phyloP scores from a whole-genome alignment of 2,329 filamentous ascomycete genomes.

The Hymenoscyphus salicellus region DNA sequence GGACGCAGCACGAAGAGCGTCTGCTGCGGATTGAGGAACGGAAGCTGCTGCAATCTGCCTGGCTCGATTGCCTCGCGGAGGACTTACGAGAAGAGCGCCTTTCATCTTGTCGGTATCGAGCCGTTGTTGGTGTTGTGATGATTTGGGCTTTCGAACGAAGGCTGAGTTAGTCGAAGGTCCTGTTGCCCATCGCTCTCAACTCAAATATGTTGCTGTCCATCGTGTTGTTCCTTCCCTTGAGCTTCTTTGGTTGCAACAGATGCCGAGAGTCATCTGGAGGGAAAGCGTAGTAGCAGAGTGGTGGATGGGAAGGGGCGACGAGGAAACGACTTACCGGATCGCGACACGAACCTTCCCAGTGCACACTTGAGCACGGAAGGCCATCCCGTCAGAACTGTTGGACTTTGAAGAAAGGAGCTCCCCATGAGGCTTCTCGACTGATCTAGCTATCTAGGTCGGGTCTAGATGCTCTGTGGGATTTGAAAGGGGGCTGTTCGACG shows the following conservation, averaged over 20 bases:
- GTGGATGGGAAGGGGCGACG: not conserved
- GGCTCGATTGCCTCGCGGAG: not conserved
- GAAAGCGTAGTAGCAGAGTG: not conserved
- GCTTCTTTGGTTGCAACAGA: not conserved
- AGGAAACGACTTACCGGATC: not conserved
- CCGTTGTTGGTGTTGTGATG: not conserved
- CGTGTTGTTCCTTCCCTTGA: not conserved
- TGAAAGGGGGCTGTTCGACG: not conserved
- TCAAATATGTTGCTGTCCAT: not conserved
- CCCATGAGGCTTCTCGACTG: not conserved
- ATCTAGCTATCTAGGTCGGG: not conserved
- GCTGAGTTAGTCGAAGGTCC: not conserved
- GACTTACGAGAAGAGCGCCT: not conserved
- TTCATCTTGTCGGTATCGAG: not conserved
- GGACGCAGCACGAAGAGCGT: conserved; percentile 6
- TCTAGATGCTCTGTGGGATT: not conserved
- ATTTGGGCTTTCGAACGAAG: not conserved
- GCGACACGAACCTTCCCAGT: not conserved
- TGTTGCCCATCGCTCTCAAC: not conserved
- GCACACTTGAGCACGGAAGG: not conserved
- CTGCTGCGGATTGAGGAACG: conserved; percentile 1
- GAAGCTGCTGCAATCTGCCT: not conserved
- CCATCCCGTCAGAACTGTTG: not conserved
- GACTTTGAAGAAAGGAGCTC: not conserved
- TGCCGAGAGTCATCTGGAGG: not conserved